Evolutionary conservation across 108 stramenopile genomes (phyloP).

Genomic region (Fistulifera solaris): DNA sequence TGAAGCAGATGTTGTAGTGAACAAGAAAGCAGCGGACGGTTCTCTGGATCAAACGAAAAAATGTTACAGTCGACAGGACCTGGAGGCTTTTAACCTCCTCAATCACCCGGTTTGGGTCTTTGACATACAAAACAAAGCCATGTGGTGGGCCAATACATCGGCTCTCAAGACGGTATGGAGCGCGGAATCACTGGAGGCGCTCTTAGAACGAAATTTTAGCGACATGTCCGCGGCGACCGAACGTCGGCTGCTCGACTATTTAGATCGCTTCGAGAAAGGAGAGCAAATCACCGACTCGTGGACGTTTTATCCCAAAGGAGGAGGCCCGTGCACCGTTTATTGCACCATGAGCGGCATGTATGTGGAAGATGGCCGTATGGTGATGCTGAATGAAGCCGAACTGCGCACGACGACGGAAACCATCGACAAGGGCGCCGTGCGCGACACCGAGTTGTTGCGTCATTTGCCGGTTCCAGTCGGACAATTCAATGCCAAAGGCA

Average conservation of each 20-base stretch:
- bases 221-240: slow-evolving; percentile 11
- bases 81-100: slow-evolving; percentile 13
- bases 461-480: slow-evolving; percentile 39
- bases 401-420: slow-evolving; percentile 3
- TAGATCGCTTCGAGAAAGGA: slow-evolving; percentile 14
- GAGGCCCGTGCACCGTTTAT: slow-evolving; percentile 17
- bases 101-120: slow-evolving; percentile 20
- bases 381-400: slow-evolving; percentile 11
- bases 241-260: slow-evolving; percentile 17
- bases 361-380: slow-evolving; percentile 13
- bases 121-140: slow-evolving; percentile 18
- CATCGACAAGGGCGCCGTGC: slow-evolving; percentile 15
- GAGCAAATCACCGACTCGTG: slow-evolving; percentile 23
- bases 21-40: too few relatives aligned
- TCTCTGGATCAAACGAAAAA: too few relatives aligned
- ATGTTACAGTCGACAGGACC: background rate
- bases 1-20: too few relatives aligned
- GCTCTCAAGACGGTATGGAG: slow-evolving; percentile 14
- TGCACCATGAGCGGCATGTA: slow-evolving; percentile 12
- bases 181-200: slow-evolving; percentile 3
- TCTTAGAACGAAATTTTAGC: slow-evolving; percentile 15
- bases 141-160: slow-evolving; percentile 24
- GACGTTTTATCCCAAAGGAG: slow-evolving; percentile 37
- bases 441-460: slow-evolving; percentile 36
- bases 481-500: slow-evolving; percentile 34